Evolutionary conservation across 305 asterid species (phyloP).

Genomic region (Striga hermonthica): DNA sequence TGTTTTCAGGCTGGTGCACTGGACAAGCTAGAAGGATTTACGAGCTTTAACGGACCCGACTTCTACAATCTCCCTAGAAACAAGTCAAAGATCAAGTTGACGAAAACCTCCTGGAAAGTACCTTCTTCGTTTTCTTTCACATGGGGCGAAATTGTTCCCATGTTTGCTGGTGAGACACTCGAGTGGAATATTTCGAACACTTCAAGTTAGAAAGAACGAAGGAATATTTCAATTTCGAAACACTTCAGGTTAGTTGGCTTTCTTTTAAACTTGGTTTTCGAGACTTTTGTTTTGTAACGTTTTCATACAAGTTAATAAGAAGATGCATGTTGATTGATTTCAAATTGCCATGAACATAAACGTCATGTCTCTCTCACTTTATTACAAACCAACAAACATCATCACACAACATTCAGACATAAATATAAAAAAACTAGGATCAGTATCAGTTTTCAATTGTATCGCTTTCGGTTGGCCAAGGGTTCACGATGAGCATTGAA

Average conservation of each 20-base stretch:
- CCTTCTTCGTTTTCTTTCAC: conserved; percentile 59
- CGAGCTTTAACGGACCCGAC: conserved; percentile 94
- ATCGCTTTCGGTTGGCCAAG: conserved; percentile 30
- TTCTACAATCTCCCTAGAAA: conserved; percentile 84
- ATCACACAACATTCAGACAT: no score
- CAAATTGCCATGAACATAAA: no score
- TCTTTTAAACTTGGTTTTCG: not conserved
- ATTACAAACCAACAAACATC: no score
- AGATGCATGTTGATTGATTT: no score
- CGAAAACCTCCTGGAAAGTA: conserved; percentile 71
- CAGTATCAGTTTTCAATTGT: not conserved
- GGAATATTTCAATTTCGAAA: not conserved
- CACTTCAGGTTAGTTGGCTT: not conserved
- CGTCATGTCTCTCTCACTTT: no score
- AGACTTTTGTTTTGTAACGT: not conserved
- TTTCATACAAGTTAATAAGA: no score
- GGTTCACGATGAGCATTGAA: conserved; percentile 67
- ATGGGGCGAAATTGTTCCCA: conserved; percentile 68
- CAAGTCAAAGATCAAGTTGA: conserved; percentile 58
- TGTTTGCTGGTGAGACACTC: conserved; percentile 86
- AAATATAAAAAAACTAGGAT: no score
- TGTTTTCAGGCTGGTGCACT: conserved; percentile 64
- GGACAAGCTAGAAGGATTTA: conserved; percentile 82
- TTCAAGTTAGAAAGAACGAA: conserved; percentile 31
- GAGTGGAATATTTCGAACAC: conserved; percentile 54